phyloP scores from a whole-genome alignment of 2,329 filamentous ascomycete genomes.

The Pyrenophora graminea region DNA sequence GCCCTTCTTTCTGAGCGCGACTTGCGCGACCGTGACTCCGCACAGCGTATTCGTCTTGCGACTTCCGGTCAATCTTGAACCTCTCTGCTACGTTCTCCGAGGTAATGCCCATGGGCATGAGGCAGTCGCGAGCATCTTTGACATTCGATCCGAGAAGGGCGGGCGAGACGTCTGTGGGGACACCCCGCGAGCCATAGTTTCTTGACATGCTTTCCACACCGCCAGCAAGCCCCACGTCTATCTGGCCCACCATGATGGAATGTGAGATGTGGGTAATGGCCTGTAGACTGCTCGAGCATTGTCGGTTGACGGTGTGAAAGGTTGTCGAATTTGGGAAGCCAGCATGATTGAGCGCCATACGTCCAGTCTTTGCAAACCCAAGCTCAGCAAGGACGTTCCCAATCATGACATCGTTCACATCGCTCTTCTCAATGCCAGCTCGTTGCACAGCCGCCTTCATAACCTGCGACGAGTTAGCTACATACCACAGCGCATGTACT shows the following conservation, averaged over 20 bases:
- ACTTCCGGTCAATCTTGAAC: constrained; percentile 77
- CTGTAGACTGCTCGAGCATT: constrained; percentile 96
- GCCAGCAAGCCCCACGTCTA: constrained; percentile 83
- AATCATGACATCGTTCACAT: constrained; percentile 39
- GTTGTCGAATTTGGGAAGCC: constrained; percentile 88
- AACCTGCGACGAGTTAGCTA: constrained; percentile 58
- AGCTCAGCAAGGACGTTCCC: constrained; percentile 81
- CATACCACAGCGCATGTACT: constrained; percentile 69
- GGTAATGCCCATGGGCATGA: constrained; percentile 98
- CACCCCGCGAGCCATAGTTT: constrained; percentile 80
- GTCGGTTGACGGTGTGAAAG: constrained; percentile 84
- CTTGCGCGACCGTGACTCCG: constrained; percentile 88
- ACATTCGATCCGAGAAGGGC: constrained; percentile 71
- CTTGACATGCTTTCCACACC: constrained; percentile 89
- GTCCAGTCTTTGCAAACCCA: constrained; percentile 87
- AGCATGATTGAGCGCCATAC: constrained; percentile 83
- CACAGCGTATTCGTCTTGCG: constrained; percentile 83
- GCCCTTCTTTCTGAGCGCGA: constrained; percentile 82
- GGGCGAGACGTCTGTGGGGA: constrained; percentile 71
- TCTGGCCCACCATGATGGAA: constrained; percentile 76
- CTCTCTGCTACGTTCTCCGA: constrained; percentile 92
- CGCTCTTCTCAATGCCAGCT: constrained; percentile 29
- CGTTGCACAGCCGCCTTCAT: constrained; percentile 62
- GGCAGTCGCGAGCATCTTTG: constrained; percentile 81
- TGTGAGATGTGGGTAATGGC: constrained; percentile 92